Conservation (phyloP, 192 early-diverging fungal species). For the Backusella liffmaniae region DNA sequence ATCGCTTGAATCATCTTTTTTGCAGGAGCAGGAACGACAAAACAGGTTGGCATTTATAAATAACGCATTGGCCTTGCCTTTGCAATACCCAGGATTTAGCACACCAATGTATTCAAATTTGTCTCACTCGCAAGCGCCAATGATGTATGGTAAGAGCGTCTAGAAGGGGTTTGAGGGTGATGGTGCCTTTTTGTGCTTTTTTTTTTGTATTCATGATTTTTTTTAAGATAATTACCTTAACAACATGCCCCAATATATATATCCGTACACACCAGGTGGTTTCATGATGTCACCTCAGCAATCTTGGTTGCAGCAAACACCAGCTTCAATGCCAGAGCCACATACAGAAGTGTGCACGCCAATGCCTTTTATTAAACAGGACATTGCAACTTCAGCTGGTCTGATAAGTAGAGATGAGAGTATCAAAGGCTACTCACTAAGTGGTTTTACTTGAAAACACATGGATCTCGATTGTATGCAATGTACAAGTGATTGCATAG, state of each 20-base stretch:
- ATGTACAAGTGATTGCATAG: too few relatives aligned
- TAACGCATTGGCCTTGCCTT: neutral
- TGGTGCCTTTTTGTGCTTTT: neutral
- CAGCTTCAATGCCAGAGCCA: slow-evolving; percentile 1
- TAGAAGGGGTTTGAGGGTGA: neutral
- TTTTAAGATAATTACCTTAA: neutral
- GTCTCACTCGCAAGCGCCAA: neutral
- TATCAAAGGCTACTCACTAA: neutral
- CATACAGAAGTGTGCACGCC: neutral
- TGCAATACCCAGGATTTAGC: neutral
- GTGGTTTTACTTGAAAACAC: neutral
- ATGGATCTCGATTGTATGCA: too few relatives aligned
- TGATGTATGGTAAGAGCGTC: neutral
- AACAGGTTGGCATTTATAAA: neutral
- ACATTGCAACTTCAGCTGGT: slow-evolving; percentile 2
- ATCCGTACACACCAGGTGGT: slow-evolving; percentile 1
- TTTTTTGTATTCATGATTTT: neutral
- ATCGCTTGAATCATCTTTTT: neutral
- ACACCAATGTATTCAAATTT: neutral
- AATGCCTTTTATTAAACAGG: neutral
- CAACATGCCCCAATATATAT: neutral
- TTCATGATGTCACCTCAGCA: neutral
- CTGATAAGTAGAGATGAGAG: slow-evolving; percentile 4
- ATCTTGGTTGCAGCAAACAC: slow-evolving; percentile 5
- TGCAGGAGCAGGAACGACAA: neutral